phyloP scores from a whole-genome alignment of 768 basidiomycete species.

The Serendipita sp. region DNA sequence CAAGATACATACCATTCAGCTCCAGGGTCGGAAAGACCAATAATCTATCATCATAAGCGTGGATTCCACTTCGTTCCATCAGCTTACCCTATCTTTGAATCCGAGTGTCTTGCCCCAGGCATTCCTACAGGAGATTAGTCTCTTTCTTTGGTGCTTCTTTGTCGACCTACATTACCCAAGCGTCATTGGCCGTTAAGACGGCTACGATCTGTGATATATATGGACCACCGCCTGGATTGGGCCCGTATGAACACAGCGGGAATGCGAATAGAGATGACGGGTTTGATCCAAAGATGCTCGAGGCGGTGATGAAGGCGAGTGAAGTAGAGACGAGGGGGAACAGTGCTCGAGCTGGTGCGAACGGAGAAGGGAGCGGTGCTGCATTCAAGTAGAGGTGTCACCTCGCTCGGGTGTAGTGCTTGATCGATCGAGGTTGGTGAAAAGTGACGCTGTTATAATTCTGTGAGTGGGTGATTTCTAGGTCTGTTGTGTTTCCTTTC shows the following conservation, averaged over 20 bases:
- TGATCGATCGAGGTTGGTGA: too few species aligned
- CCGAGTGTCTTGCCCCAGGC: not conserved
- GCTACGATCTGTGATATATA: conserved; percentile 23
- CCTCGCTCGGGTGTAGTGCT: too few species aligned
- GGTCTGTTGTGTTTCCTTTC: too few species aligned
- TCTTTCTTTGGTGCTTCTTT: too few species aligned
- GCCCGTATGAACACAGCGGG: not conserved
- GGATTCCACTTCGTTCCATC: not conserved
- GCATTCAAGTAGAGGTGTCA: too few species aligned
- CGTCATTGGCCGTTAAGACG: conserved; percentile 64
- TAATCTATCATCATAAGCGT: not conserved
- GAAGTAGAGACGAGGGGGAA: not conserved
- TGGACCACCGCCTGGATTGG: not conserved
- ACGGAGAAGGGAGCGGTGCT: too few species aligned
- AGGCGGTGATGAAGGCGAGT: not conserved
- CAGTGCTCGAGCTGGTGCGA: too few species aligned
- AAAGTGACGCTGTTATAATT: too few species aligned
- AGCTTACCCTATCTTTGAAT: conserved; percentile 1
- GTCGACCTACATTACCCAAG: conserved; percentile 34
- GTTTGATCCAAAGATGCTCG: not conserved
- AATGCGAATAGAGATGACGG: not conserved
- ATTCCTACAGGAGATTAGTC: not conserved
- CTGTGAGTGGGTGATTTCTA: too few species aligned
- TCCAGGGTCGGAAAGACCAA: not conserved
- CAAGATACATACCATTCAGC: not conserved